Base-by-base conservation (phyloP, 106 monocot genomes). In the Platanthera zijinensis region DNA sequence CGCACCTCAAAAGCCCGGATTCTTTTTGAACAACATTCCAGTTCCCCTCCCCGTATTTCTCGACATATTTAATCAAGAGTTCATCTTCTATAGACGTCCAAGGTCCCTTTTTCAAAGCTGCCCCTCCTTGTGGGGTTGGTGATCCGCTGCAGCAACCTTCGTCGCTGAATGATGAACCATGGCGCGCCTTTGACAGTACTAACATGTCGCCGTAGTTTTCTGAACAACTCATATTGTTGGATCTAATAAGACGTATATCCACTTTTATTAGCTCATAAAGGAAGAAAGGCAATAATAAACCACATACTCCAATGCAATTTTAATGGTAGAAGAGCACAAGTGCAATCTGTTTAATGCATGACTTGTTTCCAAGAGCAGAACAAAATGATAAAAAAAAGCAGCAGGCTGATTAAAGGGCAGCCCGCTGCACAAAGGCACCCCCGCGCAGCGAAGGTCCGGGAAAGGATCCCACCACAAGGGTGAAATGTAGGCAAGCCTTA, bases 31-130 rank as follows among this genome's bases (percentile, higher is more conserved):
- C 92, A 68, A 85, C 89, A 72, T 93, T 93, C 92, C 90, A 93
- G 50, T 93, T 93, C 11, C 89, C 92, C 50, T 93, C 90, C 2
- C 92, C 92, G 71, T 90, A 85, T 64, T 87, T 90, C 52, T 78
- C 75, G 3, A 93, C 90, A 79, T 93, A 93, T 1, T 87, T 84
- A n/a, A 86, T 66, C 76, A 93, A 79, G 56, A 90, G 70, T 47
- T 85, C 82, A 86, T 90, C 92, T 62, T 93, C 92, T 15, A 87
- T 80, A 15, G 89, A 73, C 22, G 92, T 93, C 92, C 92, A 93
- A 21, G 92, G 92, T 47, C 92, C 92, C 78, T 93, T 90, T 59
- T 90, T 93, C 76, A 90, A 78, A n/a, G 51, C 70, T 12, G 48
- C 48, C 15, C 75, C 70, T 63, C 59, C 75, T 57, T 18, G 4